phyloP scores from a whole-genome alignment of 768 basidiomycete genomes.

The Tricholoma matsutake region DNA sequence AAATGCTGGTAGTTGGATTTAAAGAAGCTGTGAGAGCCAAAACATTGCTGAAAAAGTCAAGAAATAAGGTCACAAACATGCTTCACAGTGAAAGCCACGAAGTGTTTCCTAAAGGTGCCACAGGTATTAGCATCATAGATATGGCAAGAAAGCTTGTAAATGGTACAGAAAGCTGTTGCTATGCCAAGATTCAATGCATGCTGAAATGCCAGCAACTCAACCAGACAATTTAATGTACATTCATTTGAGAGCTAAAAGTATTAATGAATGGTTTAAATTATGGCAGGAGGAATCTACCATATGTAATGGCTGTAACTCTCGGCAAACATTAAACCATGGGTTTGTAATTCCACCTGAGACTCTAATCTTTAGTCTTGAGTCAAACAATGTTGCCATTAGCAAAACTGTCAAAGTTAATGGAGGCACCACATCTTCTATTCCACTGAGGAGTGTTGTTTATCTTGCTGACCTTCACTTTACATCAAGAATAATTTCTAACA shows the following conservation, averaged over 20 bases:
- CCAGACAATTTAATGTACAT: background rate
- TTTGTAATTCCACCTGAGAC: slow-evolving; percentile 1
- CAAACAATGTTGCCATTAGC: no score
- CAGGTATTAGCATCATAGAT: background rate
- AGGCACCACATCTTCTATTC: no score
- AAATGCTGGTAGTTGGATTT: background rate
- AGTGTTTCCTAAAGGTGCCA: background rate
- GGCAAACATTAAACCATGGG: background rate
- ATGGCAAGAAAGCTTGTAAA: background rate
- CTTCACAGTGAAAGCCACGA: background rate
- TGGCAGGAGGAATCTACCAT: background rate
- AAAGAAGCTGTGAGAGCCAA: background rate
- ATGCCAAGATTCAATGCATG: background rate
- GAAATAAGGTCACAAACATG: background rate
- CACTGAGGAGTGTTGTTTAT: no score
- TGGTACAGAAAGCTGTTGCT: background rate
- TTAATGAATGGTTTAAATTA: background rate
- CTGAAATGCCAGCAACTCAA: background rate
- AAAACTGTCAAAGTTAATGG: no score
- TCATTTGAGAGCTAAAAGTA: background rate
- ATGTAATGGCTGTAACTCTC: background rate
- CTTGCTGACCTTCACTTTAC: no score
- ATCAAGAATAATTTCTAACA: no score
- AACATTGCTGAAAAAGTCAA: background rate
- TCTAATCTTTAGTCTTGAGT: no score